These are phyloP conservation scores for Lyophyllum decastes DNA, from an alignment of 768 basidiomycete genomes.

Conservation along the genomic window DNA sequence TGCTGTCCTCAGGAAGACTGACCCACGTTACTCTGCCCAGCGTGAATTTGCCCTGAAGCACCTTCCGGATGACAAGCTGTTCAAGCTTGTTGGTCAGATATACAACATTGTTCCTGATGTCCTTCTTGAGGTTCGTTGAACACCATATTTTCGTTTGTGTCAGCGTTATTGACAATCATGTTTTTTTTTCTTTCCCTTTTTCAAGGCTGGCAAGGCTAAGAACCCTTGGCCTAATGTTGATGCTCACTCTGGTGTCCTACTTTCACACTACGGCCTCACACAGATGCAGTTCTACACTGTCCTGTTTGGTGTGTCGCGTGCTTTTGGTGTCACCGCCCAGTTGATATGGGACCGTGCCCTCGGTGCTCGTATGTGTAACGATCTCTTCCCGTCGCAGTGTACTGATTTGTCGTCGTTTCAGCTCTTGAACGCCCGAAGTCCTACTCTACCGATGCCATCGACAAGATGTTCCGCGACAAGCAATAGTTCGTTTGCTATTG, in stretches of 20 bases:
- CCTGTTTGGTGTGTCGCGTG: slow-evolving; percentile 94
- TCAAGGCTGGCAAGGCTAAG: slow-evolving; percentile 92
- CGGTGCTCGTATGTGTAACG: slow-evolving; percentile 74
- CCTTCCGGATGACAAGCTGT: slow-evolving; percentile 83
- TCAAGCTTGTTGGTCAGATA: slow-evolving; percentile 91
- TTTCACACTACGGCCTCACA: slow-evolving; percentile 83
- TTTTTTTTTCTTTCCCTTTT: slow-evolving; percentile 4
- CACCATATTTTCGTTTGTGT: neutral
- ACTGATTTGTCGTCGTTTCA: slow-evolving; percentile 24
- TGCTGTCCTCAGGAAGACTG: slow-evolving; percentile 86
- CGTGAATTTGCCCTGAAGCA: slow-evolving; percentile 88
- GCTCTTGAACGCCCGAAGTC: slow-evolving; percentile 92
- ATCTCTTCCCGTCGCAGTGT: neutral
- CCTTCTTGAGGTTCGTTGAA: slow-evolving; percentile 65
- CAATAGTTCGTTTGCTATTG: slow-evolving; percentile 8
- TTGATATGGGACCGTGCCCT: slow-evolving; percentile 93
- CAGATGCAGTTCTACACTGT: slow-evolving; percentile 98
- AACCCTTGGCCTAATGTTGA: slow-evolving; percentile 98
- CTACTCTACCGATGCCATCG: slow-evolving; percentile 79
- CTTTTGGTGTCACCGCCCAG: slow-evolving; percentile 87
- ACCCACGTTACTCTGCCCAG: slow-evolving; percentile 90
- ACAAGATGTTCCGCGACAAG: slow-evolving; percentile 75
- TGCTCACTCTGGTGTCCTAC: slow-evolving; percentile 90
- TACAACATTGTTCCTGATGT: slow-evolving; percentile 89
- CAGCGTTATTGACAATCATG: neutral